A percentile compares a stretch with the other conserved stretches of the same genome.
phyloP scores from a whole-genome alignment of 768 basidiomycete species.

The Lentinula aciculospora region DNA sequence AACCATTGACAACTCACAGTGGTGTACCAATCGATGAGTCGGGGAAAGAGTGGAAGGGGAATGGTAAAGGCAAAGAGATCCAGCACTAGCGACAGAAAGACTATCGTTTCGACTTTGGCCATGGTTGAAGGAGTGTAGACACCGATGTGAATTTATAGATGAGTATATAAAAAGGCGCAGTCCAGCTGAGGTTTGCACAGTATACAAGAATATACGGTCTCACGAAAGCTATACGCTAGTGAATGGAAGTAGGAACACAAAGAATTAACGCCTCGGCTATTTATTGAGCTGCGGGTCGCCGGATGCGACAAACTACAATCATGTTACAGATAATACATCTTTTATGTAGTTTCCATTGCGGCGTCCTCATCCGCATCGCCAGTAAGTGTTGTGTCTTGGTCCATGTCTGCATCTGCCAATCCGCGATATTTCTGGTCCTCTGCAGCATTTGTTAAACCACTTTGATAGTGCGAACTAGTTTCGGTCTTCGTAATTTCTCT shows the following conservation, averaged over 20 bases:
- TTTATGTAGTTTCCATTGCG: background rate
- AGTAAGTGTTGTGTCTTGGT: slow-evolving; percentile 19
- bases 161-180: background rate
- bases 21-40: slow-evolving; percentile 92
- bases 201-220: background rate
- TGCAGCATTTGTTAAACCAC: slow-evolving; percentile 64
- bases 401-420: slow-evolving; percentile 25
- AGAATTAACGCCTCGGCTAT: background rate
- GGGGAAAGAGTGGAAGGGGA: slow-evolving; percentile 94
- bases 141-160: background rate
- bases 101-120: slow-evolving; percentile 70
- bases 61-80: slow-evolving; percentile 92
- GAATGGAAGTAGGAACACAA: background rate
- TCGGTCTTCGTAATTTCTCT: slow-evolving; percentile 94
- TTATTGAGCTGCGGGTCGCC: background rate
- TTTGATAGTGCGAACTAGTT: slow-evolving; percentile 89
- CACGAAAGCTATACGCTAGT: background rate
- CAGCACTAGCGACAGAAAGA: slow-evolving; percentile 86
- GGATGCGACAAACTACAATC: background rate
- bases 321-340: background rate
- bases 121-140: slow-evolving; percentile 27
- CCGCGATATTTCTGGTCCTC: slow-evolving; percentile 82
- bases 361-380: slow-evolving; percentile 12
- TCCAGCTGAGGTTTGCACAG: slow-evolving; percentile 1
- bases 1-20: slow-evolving; percentile 36